A percentile compares a stretch with the other conserved stretches of the same genome.
phyloP scores from a whole-genome alignment of 2,329 filamentous ascomycete genomes.

The Penicillium sp. region DNA sequence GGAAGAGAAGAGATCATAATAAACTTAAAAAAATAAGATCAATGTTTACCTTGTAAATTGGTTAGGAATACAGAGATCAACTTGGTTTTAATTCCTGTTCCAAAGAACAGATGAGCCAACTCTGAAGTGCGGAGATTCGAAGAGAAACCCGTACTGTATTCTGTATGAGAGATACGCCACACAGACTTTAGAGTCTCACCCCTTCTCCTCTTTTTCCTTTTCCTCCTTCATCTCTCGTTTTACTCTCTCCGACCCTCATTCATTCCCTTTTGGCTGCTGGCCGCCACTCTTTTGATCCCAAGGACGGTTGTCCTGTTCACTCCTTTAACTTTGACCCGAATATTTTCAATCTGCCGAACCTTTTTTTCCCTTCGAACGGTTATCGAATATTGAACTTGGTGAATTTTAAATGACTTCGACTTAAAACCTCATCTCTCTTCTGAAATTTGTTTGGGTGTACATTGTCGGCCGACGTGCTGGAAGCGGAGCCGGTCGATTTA shows the following conservation, averaged over 20 bases:
- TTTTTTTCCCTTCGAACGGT: too few relatives aligned
- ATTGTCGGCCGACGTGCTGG: constrained; percentile 14
- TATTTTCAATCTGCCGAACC: neutral
- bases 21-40: neutral
- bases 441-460: neutral
- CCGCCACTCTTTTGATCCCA: constrained; percentile 26
- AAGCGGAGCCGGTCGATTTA: constrained; percentile 9
- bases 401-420: constrained; percentile 13
- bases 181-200: constrained; percentile 18
- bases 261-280: constrained; percentile 24
- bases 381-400: neutral
- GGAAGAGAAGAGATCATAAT: neutral
- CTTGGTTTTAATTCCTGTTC: neutral
- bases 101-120: neutral
- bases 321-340: constrained; percentile 18
- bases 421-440: constrained; percentile 2
- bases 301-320: constrained; percentile 26
- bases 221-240: constrained; percentile 9
- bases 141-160: constrained; percentile 1
- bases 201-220: constrained; percentile 22
- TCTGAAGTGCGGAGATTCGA: neutral
- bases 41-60: neutral
- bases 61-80: too few relatives aligned
- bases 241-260: constrained; percentile 14
- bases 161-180: constrained; percentile 2